These are phyloP conservation scores for Cynanchum wilfordii DNA, from an alignment of 257 asterid genomes.

Conservation along the genomic window DNA sequence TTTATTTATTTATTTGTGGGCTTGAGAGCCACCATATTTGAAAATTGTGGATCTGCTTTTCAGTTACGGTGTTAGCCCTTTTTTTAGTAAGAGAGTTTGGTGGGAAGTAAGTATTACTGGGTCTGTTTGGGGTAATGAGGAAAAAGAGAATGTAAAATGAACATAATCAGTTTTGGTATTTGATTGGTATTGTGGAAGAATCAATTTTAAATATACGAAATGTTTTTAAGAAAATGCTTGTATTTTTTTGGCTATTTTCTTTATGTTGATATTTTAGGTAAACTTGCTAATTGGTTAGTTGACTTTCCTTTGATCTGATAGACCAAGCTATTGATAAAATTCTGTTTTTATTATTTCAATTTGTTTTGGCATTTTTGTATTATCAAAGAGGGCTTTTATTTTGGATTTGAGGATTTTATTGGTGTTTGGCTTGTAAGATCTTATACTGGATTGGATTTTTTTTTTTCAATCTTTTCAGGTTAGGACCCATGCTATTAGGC, in stretches of 20 bases:
- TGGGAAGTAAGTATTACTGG: neutral
- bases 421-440: neutral
- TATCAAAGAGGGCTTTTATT: neutral
- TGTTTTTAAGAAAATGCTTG: neutral
- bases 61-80: neutral
- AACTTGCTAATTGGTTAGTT: neutral
- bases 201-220: neutral
- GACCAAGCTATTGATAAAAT: neutral
- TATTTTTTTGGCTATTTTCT: neutral
- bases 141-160: neutral
- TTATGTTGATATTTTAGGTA: neutral
- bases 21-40: neutral
- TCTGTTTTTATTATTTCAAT: neutral
- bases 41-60: conserved; percentile 19
- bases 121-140: neutral
- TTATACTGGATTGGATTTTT: neutral
- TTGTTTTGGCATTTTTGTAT: neutral
- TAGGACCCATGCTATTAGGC: conserved; percentile 89
- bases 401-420: neutral
- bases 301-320: neutral
- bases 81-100: neutral
- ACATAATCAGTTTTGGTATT: neutral
- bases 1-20: neutral
- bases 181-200: conserved; percentile 17
- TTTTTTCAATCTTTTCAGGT: conserved; percentile 41